A percentile compares a stretch with the other conserved stretches of the same genome.
Conservation (phyloP, 2,329 filamentous ascomycete species). For the Penicillium polonicum region DNA sequence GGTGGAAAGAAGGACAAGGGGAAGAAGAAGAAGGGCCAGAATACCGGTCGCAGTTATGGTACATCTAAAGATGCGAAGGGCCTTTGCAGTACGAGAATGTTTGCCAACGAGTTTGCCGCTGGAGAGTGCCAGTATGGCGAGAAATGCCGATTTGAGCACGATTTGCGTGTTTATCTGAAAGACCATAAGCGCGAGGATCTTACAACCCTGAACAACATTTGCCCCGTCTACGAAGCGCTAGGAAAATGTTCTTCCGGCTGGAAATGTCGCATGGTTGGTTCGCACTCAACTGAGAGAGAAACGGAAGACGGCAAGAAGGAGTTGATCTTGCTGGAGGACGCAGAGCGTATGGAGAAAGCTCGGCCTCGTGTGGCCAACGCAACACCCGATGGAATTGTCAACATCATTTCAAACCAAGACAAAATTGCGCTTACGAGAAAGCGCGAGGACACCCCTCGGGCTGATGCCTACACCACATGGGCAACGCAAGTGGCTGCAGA, state of each 20-base stretch:
- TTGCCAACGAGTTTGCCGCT: constrained; percentile 77
- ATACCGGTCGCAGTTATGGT: constrained; percentile 78
- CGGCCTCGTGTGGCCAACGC: constrained; percentile 30
- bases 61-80: constrained; percentile 72
- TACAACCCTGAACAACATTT: constrained; percentile 71
- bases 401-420: constrained; percentile 66
- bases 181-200: constrained; percentile 80
- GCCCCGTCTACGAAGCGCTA: constrained; percentile 74
- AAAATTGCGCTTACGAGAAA: constrained; percentile 76
- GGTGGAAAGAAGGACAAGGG: constrained; percentile 36
- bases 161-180: constrained; percentile 79
- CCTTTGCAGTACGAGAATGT: constrained; percentile 72
- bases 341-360: constrained; percentile 46
- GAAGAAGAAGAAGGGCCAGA: constrained; percentile 70
- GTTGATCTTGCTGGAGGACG: constrained; percentile 66
- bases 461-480: constrained; percentile 76
- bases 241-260: constrained; percentile 81
- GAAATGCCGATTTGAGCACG: constrained; percentile 77
- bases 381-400: constrained; percentile 65
- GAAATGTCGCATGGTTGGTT: constrained; percentile 89
- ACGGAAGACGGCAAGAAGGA: constrained; percentile 79
- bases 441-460: constrained; percentile 66
- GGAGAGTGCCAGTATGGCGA: constrained; percentile 72
- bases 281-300: constrained; percentile 79
- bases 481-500: constrained; percentile 62